Evolutionary conservation across 176 grass and related monocot genomes (phyloP).

Genomic region (Pontederia paniculata): DNA sequence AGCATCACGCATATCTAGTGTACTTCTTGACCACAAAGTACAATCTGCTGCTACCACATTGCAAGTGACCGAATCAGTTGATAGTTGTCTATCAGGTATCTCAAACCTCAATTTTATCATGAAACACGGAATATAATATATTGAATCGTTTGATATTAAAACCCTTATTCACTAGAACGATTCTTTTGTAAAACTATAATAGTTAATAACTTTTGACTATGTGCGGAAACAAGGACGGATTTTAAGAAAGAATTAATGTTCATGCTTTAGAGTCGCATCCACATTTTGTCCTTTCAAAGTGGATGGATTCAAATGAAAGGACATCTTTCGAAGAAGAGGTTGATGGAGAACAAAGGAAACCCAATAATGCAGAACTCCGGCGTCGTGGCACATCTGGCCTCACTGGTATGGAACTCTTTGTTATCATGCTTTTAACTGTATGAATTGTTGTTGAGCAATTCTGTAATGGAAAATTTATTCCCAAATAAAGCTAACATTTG

Average conservation of each 20-base stretch:
- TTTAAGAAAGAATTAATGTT: not conserved
- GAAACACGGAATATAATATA: constrained; percentile 3
- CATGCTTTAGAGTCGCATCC: constrained; percentile 38
- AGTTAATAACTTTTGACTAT: no score
- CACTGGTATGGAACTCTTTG: constrained; percentile 29
- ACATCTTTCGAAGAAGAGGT: constrained; percentile 15
- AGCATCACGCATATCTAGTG: constrained; percentile 53
- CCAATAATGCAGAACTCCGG: constrained; percentile 39
- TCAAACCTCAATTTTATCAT: constrained; percentile 4
- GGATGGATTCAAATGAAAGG: constrained; percentile 29
- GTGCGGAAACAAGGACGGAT: no score
- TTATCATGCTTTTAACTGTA: constrained; percentile 1
- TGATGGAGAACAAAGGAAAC: constrained; percentile 1
- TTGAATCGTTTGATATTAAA: not conserved
- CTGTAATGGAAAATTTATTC: not conserved
- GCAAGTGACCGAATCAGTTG: constrained; percentile 33
- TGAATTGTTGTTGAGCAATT: constrained; percentile 11
- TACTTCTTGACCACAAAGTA: constrained; percentile 61
- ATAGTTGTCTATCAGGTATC: constrained; percentile 35
- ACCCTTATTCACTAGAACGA: no score
- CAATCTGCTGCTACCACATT: constrained; percentile 70
- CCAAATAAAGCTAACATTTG: not conserved
- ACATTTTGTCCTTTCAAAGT: constrained; percentile 56
- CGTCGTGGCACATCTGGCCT: constrained; percentile 32
- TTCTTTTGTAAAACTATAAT: no score